Evolutionary conservation across 139 green algal genomes (phyloP).

Genomic region (Protoeuglena noctilucae): DNA sequence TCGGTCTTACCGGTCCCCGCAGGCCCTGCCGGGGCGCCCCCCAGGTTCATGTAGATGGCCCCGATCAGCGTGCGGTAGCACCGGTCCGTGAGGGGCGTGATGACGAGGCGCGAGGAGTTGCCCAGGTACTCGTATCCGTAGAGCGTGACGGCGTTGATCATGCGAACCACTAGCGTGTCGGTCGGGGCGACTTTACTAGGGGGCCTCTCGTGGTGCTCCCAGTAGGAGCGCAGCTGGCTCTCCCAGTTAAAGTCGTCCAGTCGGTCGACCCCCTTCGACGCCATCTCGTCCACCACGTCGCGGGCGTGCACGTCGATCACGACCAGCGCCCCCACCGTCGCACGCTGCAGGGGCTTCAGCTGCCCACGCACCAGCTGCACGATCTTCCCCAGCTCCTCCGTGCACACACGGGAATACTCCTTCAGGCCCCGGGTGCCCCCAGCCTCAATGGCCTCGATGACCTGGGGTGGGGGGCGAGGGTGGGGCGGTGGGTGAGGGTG

Average conservation of each 20-base stretch:
- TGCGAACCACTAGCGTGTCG: slow-evolving; percentile 34
- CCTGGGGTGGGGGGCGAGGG: neutral
- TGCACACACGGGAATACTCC: slow-evolving; percentile 42
- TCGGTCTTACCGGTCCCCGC: slow-evolving; percentile 22
- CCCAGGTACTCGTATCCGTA: slow-evolving; percentile 30
- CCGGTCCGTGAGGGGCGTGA: slow-evolving; percentile 26
- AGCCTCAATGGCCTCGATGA: slow-evolving; percentile 30
- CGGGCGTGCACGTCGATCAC: slow-evolving; percentile 53
- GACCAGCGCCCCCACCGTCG: slow-evolving; percentile 40
- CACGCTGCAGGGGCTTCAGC: slow-evolving; percentile 35
- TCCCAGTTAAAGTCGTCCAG: slow-evolving; percentile 60
- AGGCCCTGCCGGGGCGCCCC: slow-evolving; percentile 19
- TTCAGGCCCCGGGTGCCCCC: slow-evolving; percentile 37
- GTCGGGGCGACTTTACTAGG: slow-evolving; percentile 3
- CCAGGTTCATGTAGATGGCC: slow-evolving; percentile 24
- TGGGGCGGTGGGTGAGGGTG: no score
- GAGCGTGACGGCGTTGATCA: slow-evolving; percentile 39
- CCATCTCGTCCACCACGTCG: slow-evolving; percentile 41
- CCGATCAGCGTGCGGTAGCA: slow-evolving; percentile 31
- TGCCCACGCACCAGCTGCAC: slow-evolving; percentile 47
- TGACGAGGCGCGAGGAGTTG: slow-evolving; percentile 21
- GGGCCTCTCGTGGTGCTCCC: slow-evolving; percentile 43
- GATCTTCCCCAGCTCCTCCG: slow-evolving; percentile 44
- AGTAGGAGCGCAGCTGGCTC: slow-evolving; percentile 45
- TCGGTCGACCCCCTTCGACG: slow-evolving; percentile 34